Percentiles rank a stretch among this genome's conserved stretches.
These are phyloP conservation scores for Halocafeteria seosinensis DNA, from an alignment of 108 stramenopile genomes.

Conservation along the genomic window DNA sequence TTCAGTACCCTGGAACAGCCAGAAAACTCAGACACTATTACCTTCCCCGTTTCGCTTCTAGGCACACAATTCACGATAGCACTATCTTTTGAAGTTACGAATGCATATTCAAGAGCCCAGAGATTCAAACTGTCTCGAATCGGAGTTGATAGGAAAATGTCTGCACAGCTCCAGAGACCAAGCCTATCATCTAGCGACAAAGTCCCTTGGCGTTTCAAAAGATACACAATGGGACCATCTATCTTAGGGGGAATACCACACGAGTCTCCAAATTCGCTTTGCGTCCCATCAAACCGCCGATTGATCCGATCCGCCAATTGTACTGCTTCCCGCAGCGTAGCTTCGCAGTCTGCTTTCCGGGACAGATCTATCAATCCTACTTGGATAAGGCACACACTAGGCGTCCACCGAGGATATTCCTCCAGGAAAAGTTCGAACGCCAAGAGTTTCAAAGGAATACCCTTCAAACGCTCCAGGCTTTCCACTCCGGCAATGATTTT, in stretches of 20 bases:
- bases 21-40: constrained; percentile 39
- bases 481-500: constrained; percentile 69
- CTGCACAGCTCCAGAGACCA: background rate
- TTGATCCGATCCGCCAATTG: background rate
- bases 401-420: constrained; percentile 13
- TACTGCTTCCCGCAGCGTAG: constrained; percentile 1
- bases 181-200: background rate
- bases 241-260: background rate
- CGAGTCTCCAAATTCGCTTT: too few species aligned
- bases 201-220: constrained; percentile 3
- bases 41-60: constrained; percentile 13
- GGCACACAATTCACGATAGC: too few species aligned
- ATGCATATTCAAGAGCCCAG: background rate
- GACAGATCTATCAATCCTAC: constrained; percentile 11
- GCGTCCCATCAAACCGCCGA: background rate
- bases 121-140: background rate
- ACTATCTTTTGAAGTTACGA: too few species aligned
- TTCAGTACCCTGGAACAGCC: constrained; percentile 82
- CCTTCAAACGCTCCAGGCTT: constrained; percentile 70
- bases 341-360: background rate
- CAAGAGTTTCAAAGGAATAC: constrained; percentile 41
- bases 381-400: constrained; percentile 12
- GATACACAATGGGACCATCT: constrained; percentile 13
- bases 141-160: background rate
- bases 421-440: constrained; percentile 36